phyloP scores from a whole-genome alignment of 257 asterid species.

The Solanum corneliomulleri region DNA sequence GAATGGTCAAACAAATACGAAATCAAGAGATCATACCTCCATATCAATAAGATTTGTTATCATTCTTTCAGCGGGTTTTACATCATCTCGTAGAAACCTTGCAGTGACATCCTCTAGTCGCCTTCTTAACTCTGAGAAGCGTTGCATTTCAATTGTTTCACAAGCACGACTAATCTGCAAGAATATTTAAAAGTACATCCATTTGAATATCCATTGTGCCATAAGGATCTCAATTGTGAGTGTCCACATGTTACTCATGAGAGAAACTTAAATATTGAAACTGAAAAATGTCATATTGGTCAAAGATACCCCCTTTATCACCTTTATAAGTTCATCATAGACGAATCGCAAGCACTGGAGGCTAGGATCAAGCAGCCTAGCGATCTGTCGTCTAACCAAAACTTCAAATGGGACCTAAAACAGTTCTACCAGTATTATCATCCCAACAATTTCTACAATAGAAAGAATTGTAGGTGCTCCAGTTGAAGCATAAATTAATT shows the following conservation, averaged over 20 bases:
- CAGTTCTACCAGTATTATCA: not conserved
- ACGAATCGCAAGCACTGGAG: conserved; percentile 91
- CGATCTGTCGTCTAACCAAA: conserved; percentile 77
- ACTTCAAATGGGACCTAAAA: conserved; percentile 91
- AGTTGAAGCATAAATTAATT: not conserved
- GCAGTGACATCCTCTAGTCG: conserved; percentile 69
- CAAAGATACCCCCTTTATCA: conserved; percentile 1
- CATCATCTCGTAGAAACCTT: conserved; percentile 71
- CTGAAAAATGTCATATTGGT: not conserved
- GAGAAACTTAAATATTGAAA: not conserved
- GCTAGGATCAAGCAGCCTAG: conserved; percentile 91
- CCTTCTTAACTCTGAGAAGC: conserved; percentile 65
- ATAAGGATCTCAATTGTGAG: not conserved
- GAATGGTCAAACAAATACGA: not conserved
- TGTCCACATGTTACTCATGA: not conserved
- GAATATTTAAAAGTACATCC: not conserved
- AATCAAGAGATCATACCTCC: conserved; percentile 44
- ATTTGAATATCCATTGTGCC: not conserved
- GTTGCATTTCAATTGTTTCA: conserved; percentile 66
- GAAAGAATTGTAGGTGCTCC: not conserved
- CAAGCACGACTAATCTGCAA: conserved; percentile 82
- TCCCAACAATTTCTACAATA: not conserved
- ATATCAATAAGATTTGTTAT: conserved; percentile 70
- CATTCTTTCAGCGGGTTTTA: conserved; percentile 79
- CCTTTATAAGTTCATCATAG: conserved; percentile 92